Evolutionary conservation across 768 basidiomycete genomes (phyloP), one percentile per base, ranked within the genome.

Genomic region (Russula olivacea): DNA sequence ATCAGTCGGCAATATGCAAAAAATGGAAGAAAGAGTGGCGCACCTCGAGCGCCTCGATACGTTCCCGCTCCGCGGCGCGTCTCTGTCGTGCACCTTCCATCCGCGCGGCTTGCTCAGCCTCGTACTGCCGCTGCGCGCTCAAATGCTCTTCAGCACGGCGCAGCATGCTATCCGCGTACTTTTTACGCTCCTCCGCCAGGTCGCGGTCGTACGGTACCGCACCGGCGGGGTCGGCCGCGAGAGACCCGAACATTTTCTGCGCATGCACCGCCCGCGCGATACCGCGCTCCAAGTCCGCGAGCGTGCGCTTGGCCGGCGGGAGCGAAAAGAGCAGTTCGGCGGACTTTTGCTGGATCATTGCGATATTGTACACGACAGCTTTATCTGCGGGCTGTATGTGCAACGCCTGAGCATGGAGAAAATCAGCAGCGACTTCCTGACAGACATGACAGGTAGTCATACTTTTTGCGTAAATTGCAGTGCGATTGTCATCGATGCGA

Each of bases 311-410:
- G 30, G 84, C 78, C 1, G 87, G 81, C 1, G 80, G 79, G 28
- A 95, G 75, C 1, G 84, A 80, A 67, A 93, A 87, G 28, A 98
- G 76, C 76, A 98, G 81, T 73, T 98, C 96, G 0, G 93, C 91
- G 0, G 91, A 87, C 74, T 98, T 98, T 72, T 99, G 97, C 73
- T 95, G 88, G 38, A 98, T 93, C 89, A 99, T 95, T 59, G 96
- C 95, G 69, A 98, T 91, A 73, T 99, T 98, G 76, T 95, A 98
- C 48, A 93, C 64, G 55, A 89, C 85, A 3, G 93, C 90, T 71
- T 95, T 94, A 76, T 99, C 97, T 59, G 79, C 82, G 0, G 94
- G 93, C 67, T 89, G 86, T 7, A 93, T 74, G 66, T 91, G 88
- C 17, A 89, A 78, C 1, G 95, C 94, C 95, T 98, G 66, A 65